Conservation (phyloP, 306 rosid genomes). For the Castanea mollissima region DNA sequence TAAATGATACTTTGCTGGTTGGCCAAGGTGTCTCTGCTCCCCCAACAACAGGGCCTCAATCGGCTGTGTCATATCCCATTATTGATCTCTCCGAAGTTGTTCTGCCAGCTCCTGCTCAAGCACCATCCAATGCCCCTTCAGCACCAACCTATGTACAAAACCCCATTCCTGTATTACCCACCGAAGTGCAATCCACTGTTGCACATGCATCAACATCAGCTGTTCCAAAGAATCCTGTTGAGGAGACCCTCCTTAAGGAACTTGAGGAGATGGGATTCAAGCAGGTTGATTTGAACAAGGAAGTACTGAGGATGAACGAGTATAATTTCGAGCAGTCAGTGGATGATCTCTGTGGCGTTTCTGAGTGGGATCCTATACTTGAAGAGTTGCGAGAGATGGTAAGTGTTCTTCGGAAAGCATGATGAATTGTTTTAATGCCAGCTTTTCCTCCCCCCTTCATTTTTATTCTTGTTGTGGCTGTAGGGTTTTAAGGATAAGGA, state of each 20-base stretch:
- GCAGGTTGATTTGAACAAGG: slow-evolving; percentile 72
- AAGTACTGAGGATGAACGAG: slow-evolving; percentile 63
- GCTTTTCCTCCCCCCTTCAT: no score
- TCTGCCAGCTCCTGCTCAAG: slow-evolving; percentile 17
- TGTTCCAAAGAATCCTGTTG: slow-evolving; percentile 30
- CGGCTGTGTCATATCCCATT: slow-evolving; percentile 45
- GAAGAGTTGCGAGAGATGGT: slow-evolving; percentile 85
- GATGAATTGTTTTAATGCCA: not conserved
- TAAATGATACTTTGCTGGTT: slow-evolving; percentile 46
- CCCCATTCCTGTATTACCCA: not conserved
- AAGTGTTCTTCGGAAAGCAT: slow-evolving; percentile 4
- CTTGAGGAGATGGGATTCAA: slow-evolving; percentile 85
- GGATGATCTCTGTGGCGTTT: slow-evolving; percentile 73
- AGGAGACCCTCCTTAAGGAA: slow-evolving; percentile 72
- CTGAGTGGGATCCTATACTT: slow-evolving; percentile 88
- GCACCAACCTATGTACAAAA: not conserved
- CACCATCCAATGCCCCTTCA: not conserved
- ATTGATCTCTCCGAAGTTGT: slow-evolving; percentile 33
- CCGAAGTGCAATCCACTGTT: slow-evolving; percentile 15
- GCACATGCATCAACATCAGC: slow-evolving; percentile 30
- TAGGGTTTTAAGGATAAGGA: slow-evolving; percentile 75
- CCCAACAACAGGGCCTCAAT: slow-evolving; percentile 20
- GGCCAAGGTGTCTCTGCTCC: slow-evolving; percentile 29
- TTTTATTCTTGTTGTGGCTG: slow-evolving; percentile 12
- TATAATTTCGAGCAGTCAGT: slow-evolving; percentile 71